These are phyloP conservation scores for Aspergillus kassunensis DNA, from an alignment of 495 filamentous ascomycete genomes.

Conservation along the genomic window DNA sequence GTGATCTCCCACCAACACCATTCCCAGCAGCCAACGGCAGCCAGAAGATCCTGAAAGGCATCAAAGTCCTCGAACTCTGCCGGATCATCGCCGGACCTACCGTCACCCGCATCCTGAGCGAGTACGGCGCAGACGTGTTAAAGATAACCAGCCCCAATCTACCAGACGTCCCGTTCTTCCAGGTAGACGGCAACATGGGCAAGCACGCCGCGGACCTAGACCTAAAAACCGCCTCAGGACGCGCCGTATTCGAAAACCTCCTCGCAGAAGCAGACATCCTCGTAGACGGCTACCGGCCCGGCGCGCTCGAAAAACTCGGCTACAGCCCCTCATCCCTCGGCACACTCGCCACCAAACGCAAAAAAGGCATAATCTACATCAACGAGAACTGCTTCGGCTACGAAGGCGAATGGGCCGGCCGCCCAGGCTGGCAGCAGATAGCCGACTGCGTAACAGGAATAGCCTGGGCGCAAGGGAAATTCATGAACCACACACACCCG, in stretches of 20 bases:
- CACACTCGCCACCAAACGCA: constrained; percentile 46
- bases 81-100: constrained; percentile 59
- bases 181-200: constrained; percentile 73
- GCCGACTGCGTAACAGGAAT: constrained; percentile 57
- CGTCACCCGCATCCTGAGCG: constrained; percentile 60
- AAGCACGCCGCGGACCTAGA: constrained; percentile 59
- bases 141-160: constrained; percentile 67
- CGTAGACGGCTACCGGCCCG: constrained; percentile 67
- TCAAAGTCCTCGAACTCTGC: constrained; percentile 64
- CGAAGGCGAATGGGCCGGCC: constrained; percentile 44
- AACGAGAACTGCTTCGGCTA: constrained; percentile 71
- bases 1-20: constrained; percentile 48
- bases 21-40: constrained; percentile 40
- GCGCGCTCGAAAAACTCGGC: constrained; percentile 60
- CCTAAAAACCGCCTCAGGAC: constrained; percentile 50
- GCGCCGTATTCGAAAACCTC: constrained; percentile 54
- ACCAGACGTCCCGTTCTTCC: constrained; percentile 75
- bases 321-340: constrained; percentile 53
- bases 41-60: constrained; percentile 29
- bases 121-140: constrained; percentile 64
- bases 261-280: constrained; percentile 56
- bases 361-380: constrained; percentile 64
- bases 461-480: constrained; percentile 69
- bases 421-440: constrained; percentile 55
- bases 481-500: constrained; percentile 66